A percentile compares a stretch with the other conserved stretches of the same genome.
phyloP scores from a whole-genome alignment of 1,284 basidiomycete species.

The Phellinidium pouzarii region DNA sequence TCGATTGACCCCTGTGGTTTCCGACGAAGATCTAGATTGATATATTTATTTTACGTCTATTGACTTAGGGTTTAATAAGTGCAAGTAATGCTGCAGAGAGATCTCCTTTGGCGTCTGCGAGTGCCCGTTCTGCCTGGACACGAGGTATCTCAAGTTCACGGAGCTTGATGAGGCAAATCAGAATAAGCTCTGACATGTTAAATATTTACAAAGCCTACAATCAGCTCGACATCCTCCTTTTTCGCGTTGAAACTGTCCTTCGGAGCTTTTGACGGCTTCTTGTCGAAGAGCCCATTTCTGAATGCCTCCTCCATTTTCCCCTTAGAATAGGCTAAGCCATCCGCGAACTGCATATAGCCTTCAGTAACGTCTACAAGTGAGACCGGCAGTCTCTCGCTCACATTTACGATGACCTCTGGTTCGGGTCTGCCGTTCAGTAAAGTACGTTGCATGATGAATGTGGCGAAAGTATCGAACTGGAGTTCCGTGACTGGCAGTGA shows the following conservation, averaged over 20 bases:
- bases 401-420: conserved; percentile 63
- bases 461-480: too few relatives aligned
- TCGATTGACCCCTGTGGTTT: too few relatives aligned
- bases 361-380: conserved; percentile 22
- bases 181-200: not conserved
- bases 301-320: conserved; percentile 59
- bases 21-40: too few relatives aligned
- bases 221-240: conserved; percentile 56
- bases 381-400: conserved; percentile 23
- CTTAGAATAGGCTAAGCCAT: conserved; percentile 62
- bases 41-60: not conserved
- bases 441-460: conserved; percentile 12
- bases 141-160: conserved; percentile 58
- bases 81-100: conserved; percentile 37
- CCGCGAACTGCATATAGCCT: conserved; percentile 40
- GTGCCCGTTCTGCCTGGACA: conserved; percentile 48
- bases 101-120: conserved; percentile 44
- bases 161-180: conserved; percentile 34
- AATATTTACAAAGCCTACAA: conserved; percentile 36
- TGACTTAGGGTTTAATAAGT: conserved; percentile 24
- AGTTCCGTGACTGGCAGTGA: too few relatives aligned
- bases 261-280: conserved; percentile 37
- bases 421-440: conserved; percentile 48
- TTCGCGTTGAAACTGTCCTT: conserved; percentile 35
- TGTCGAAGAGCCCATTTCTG: conserved; percentile 47